Evolutionary conservation across 163 green algal species (phyloP), one percentile per base, ranked within the genome.

Genomic region (Trebouxia gelatinosa): DNA sequence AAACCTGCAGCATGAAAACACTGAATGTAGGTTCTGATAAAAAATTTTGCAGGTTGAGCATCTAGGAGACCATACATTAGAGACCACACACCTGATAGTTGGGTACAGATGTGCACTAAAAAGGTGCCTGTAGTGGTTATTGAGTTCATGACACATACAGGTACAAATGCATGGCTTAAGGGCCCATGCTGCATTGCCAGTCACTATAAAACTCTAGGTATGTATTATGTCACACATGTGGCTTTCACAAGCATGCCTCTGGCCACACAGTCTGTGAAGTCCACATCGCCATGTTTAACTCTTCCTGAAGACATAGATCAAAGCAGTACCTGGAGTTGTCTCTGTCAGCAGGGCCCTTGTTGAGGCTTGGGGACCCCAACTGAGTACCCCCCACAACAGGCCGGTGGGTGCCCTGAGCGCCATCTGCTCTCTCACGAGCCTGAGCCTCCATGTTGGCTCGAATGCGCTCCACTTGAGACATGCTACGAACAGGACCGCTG

Each of bases 401-500:
- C 21, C 64, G 23, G 19, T 72, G 64, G 4, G 64, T 72, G 21
- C 35, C 19, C 35, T 37, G 35, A 5, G 34, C 34, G 23, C 64
- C 37, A 29, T 29, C 64, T 37, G 35, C 64, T 13, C 19, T n/a
- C 35, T 51, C n/a, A n/a, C n/a, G 35, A 19, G 64, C 19, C 64
- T 72, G 64, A 23, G 64, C 64, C 35, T 72, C 64, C 64, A 72
- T 50, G 35, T 72, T 72, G 21, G 35, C 35, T 9, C 64, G 19
- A 19, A 72, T 72, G 35, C 64, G 64, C 64, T 72, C 64, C 64
- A 72, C 64, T 37, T 72, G 64, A 17, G 64, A 72, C 23, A 23
- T 35, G 3, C 35, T 37, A 23, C 64, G 50, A 1, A 6, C 19
- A 32, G 28, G 6, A 35, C 17, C 34, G n/a, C n/a, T n/a, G n/a